phyloP scores from a whole-genome alignment of 2,329 filamentous ascomycete genomes.

The Penicillium janthinellum region DNA sequence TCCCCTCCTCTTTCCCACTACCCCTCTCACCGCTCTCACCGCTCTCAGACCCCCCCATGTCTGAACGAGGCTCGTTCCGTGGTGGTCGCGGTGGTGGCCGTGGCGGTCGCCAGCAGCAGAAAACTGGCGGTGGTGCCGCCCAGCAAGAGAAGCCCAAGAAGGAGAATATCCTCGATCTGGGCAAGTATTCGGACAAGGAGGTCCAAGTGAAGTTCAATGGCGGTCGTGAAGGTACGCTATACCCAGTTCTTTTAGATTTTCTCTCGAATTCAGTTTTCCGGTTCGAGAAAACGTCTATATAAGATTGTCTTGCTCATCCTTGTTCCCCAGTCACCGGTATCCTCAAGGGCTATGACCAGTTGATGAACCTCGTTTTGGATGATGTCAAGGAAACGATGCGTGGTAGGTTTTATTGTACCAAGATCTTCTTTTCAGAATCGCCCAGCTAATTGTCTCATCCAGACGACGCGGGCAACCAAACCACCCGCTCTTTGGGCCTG shows the following conservation, averaged over 20 bases:
- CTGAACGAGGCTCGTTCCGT: constrained; percentile 28
- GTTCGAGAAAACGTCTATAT: background rate
- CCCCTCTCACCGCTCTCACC: background rate
- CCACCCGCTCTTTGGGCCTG: constrained; percentile 75
- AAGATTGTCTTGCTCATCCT: constrained; percentile 10
- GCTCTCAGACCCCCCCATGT: constrained; percentile 48
- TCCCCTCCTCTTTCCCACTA: constrained; percentile 5
- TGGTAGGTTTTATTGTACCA: constrained; percentile 57
- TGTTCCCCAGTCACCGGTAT: constrained; percentile 72
- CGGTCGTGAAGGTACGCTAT: constrained; percentile 49
- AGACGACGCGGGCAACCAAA: constrained; percentile 94
- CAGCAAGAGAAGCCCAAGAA: constrained; percentile 83
- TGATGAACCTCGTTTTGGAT: constrained; percentile 97
- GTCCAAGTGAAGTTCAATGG: constrained; percentile 97
- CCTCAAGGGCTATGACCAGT: constrained; percentile 91
- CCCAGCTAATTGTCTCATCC: constrained; percentile 22
- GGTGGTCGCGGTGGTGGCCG: constrained; percentile 23
- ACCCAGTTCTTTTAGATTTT: constrained; percentile 8
- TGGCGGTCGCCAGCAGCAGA: constrained; percentile 37
- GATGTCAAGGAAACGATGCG: constrained; percentile 87
- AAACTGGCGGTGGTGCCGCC: constrained; percentile 53
- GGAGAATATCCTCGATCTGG: constrained; percentile 95
- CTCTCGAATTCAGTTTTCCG: background rate
- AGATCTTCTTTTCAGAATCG: background rate
- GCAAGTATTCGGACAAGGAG: constrained; percentile 96